phyloP scores from a whole-genome alignment of 179 eudicot species.

The Pouteria campechiana region DNA sequence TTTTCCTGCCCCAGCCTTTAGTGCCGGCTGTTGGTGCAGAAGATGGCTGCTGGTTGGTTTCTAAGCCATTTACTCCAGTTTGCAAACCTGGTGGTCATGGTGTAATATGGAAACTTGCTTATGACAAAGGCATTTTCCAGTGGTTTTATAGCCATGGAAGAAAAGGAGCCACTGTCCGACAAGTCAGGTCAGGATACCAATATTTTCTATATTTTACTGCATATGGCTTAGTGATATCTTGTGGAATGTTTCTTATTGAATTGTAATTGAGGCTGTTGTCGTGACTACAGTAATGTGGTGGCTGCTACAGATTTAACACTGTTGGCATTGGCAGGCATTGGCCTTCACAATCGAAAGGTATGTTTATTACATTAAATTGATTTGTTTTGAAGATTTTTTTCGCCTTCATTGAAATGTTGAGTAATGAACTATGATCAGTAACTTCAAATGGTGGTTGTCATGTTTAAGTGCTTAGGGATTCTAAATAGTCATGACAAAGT shows the following conservation, averaged over 20 bases:
- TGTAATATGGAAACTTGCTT: conserved; percentile 94
- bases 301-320: conserved; percentile 96
- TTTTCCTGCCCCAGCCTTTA: conserved; percentile 71
- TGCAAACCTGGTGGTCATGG: conserved; percentile 99
- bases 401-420: background rate
- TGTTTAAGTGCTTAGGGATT: no score
- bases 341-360: conserved; percentile 80
- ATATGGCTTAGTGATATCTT: background rate
- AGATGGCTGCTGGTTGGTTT: conserved; percentile 86
- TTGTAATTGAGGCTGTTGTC: conserved; percentile 18
- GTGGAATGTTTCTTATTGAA: conserved; percentile 3
- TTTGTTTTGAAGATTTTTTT: background rate
- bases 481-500: no score
- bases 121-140: conserved; percentile 80
- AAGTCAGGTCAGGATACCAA: conserved; percentile 63
- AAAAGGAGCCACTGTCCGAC: conserved; percentile 91
- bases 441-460: no score
- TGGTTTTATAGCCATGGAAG: conserved; percentile 81
- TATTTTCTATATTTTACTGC: background rate
- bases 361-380: background rate
- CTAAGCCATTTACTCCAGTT: conserved; percentile 63
- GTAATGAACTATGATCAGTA: background rate
- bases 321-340: conserved; percentile 94
- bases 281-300: conserved; percentile 93
- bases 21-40: conserved; percentile 88